Conservation (phyloP, 495 filamentous ascomycete species). For the Amorphotheca resinae region DNA sequence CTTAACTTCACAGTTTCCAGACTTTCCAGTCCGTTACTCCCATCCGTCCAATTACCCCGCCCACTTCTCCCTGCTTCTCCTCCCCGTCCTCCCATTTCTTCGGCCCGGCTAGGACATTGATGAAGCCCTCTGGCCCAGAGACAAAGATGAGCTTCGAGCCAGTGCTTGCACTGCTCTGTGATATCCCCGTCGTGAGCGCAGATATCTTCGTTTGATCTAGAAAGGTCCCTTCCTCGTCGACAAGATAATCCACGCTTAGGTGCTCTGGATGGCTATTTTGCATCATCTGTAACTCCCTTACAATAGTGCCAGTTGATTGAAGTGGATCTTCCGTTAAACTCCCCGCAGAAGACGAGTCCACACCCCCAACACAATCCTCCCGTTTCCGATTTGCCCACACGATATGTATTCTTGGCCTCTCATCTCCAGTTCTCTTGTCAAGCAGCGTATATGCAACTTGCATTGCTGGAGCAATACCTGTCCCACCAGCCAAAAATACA, state of each 20-base stretch:
- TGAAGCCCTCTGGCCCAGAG: slow-evolving; percentile 84
- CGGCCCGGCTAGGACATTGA: slow-evolving; percentile 61
- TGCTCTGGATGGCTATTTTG: slow-evolving; percentile 39
- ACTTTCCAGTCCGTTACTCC: slow-evolving; percentile 31
- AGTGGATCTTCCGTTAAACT: slow-evolving; percentile 13
- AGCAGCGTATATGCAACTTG: slow-evolving; percentile 58
- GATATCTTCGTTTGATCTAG: slow-evolving; percentile 41
- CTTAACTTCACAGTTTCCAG: slow-evolving; percentile 34
- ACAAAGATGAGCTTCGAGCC: slow-evolving; percentile 52
- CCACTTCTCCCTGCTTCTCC: slow-evolving; percentile 54
- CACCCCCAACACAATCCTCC: slow-evolving; percentile 44
- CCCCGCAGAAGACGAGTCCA: slow-evolving; percentile 5
- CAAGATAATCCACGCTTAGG: slow-evolving; percentile 55
- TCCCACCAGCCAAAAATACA: slow-evolving; percentile 84
- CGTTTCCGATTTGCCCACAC: slow-evolving; percentile 54
- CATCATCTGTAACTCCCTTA: slow-evolving; percentile 47
- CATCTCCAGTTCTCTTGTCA: slow-evolving; percentile 20
- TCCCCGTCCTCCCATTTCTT: slow-evolving; percentile 60
- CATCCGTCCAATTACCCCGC: slow-evolving; percentile 28
- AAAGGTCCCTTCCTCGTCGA: slow-evolving; percentile 62
- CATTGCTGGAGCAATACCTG: slow-evolving; percentile 83
- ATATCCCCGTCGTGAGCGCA: slow-evolving; percentile 7
- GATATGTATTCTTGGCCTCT: slow-evolving; percentile 35
- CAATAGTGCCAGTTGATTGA: slow-evolving; percentile 28
- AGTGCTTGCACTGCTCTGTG: background rate